Conservation (phyloP, 495 filamentous ascomycete species). For the Penicillium cataractarum region DNA sequence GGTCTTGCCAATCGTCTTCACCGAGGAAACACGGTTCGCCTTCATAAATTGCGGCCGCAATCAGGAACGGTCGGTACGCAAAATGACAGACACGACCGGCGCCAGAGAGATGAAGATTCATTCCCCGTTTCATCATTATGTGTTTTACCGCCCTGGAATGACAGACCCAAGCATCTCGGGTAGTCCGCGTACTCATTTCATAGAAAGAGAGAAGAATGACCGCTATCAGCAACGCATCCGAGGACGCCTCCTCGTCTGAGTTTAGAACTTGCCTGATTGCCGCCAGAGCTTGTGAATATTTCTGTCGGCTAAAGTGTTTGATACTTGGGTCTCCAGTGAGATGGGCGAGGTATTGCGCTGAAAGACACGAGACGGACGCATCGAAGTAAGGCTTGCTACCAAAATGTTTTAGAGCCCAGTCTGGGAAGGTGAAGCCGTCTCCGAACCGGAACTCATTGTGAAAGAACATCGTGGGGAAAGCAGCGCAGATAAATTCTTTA, state of each 20-base stretch:
- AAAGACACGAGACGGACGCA: constrained; percentile 14
- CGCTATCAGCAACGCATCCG: constrained; percentile 11
- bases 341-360: constrained; percentile 14
- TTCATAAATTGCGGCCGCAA: constrained; percentile 13
- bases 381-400: constrained; percentile 12
- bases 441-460: constrained; percentile 16
- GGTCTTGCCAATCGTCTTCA: constrained; percentile 11
- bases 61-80: constrained; percentile 13
- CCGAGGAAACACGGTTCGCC: constrained; percentile 13
- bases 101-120: constrained; percentile 10
- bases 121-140: constrained; percentile 14
- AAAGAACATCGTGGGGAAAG: constrained; percentile 16
- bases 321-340: constrained; percentile 12
- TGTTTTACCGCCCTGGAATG: constrained; percentile 16
- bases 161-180: constrained; percentile 10
- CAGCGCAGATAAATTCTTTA: constrained; percentile 13
- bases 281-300: constrained; percentile 15
- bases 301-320: constrained; percentile 13
- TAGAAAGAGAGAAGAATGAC: constrained; percentile 15
- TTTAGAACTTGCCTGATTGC: constrained; percentile 10
- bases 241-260: constrained; percentile 10
- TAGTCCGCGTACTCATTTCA: constrained; percentile 13
- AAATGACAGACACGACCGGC: constrained; percentile 14
- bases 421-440: constrained; percentile 13
- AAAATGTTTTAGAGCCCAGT: constrained; percentile 14